Conservation (phyloP, 2,329 filamentous ascomycete species). For the Clonostachys rosea region DNA sequence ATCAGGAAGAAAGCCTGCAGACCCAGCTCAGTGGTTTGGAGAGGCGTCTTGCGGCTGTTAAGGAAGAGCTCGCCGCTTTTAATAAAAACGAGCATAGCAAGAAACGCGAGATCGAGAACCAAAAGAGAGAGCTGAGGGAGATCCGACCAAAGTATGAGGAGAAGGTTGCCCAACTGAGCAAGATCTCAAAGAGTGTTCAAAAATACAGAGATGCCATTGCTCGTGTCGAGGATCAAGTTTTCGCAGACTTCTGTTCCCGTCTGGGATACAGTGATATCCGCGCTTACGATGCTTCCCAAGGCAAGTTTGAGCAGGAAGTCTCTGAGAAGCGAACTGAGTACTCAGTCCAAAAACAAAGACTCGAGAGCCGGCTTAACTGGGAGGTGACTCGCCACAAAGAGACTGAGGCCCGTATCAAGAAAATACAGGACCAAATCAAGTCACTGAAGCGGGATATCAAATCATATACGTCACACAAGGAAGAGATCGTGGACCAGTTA, state of each 20-base stretch:
- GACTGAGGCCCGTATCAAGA: slow-evolving; percentile 64
- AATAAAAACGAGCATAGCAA: slow-evolving; percentile 83
- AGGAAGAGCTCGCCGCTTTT: slow-evolving; percentile 72
- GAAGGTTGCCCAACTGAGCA: slow-evolving; percentile 64
- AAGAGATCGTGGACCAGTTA: slow-evolving; percentile 68
- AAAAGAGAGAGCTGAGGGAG: slow-evolving; percentile 68
- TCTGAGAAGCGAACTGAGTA: slow-evolving; percentile 84
- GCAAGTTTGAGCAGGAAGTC: slow-evolving; percentile 85
- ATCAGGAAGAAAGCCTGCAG: slow-evolving; percentile 76
- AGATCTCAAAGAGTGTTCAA: slow-evolving; percentile 40
- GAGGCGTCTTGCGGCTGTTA: slow-evolving; percentile 65
- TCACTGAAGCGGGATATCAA: slow-evolving; percentile 66
- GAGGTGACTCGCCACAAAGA: slow-evolving; percentile 46
- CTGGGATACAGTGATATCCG: slow-evolving; percentile 87
- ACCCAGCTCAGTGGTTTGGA: slow-evolving; percentile 77
- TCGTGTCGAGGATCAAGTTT: slow-evolving; percentile 83
- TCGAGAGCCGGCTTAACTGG: slow-evolving; percentile 59
- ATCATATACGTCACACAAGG: slow-evolving; percentile 67
- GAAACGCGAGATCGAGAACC: slow-evolving; percentile 72
- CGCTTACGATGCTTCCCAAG: slow-evolving; percentile 90
- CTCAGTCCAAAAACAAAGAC: slow-evolving; percentile 73
- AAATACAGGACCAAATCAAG: slow-evolving; percentile 61
- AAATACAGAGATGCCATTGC: slow-evolving; percentile 62
- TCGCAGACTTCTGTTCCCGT: slow-evolving; percentile 77
- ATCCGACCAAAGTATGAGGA: slow-evolving; percentile 74